phyloP scores from a whole-genome alignment of 2,329 filamentous ascomycete species.

The Botrytis squamosa region DNA sequence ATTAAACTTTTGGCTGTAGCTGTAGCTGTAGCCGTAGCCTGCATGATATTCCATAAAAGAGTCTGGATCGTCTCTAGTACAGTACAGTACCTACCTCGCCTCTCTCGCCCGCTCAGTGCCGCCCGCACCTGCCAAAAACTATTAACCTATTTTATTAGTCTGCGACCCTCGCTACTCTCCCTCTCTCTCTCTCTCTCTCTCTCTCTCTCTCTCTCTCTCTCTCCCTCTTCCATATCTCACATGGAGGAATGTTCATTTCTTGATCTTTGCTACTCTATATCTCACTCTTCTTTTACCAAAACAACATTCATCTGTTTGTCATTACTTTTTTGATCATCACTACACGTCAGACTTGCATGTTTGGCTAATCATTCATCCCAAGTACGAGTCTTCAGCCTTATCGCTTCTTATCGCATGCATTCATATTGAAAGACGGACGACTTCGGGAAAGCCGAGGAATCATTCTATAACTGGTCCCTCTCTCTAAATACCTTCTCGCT shows the following conservation, averaged over 20 bases:
- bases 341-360: neutral
- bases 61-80: neutral
- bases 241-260: neutral
- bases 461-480: neutral
- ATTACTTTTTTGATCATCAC: neutral
- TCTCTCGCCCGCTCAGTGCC: neutral
- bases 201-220: neutral
- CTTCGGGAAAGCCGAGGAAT: neutral
- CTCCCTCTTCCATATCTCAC: neutral
- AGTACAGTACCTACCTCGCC: neutral
- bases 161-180: neutral
- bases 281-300: neutral
- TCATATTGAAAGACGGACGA: neutral
- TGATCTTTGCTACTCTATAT: neutral
- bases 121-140: neutral
- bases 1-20: neutral
- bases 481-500: neutral
- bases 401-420: slow-evolving; percentile 12
- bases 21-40: neutral
- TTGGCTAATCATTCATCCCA: neutral
- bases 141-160: neutral
- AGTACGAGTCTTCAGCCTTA: slow-evolving; percentile 10
- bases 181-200: neutral
- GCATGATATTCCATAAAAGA: neutral
- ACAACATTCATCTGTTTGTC: neutral